These are phyloP conservation scores for Ogataea wickerhamii DNA, from an alignment of 805 yeast species.

Conservation along the genomic window DNA sequence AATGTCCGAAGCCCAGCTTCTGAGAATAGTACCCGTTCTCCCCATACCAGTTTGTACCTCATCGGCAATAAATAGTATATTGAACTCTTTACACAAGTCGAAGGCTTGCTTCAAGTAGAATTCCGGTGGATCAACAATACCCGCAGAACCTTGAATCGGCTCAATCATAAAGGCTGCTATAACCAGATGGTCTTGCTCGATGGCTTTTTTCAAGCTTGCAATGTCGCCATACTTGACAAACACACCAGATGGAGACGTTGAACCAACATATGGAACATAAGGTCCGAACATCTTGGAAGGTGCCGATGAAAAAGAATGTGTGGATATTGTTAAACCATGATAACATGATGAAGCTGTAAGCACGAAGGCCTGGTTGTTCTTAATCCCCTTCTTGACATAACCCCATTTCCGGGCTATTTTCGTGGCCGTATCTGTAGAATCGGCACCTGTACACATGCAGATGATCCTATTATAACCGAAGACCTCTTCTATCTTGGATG, in stretches of 20 bases:
- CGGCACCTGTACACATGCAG: conserved; percentile 28
- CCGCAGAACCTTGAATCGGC: conserved; percentile 31
- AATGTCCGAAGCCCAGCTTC: conserved; percentile 18
- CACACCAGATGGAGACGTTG: conserved; percentile 24
- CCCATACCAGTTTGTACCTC: conserved; percentile 31
- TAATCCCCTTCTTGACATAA: conserved; percentile 19
- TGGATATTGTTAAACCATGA: conserved; percentile 28
- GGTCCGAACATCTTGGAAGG: conserved; percentile 22
- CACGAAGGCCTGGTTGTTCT: conserved; percentile 18
- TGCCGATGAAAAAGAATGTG: conserved; percentile 22
- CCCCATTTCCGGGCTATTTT: conserved; percentile 31
- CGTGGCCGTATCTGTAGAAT: conserved; percentile 28
- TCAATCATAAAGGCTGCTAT: conserved; percentile 30
- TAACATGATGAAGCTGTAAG: conserved; percentile 25
- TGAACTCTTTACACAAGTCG: conserved; percentile 24
- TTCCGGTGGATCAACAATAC: conserved; percentile 26
- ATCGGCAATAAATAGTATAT: conserved; percentile 27
- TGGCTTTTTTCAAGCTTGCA: conserved; percentile 18
- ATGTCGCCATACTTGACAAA: conserved; percentile 22
- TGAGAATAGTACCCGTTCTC: conserved; percentile 24
- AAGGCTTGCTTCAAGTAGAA: conserved; percentile 22
- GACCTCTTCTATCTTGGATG: conserved; percentile 17
- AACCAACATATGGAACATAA: conserved; percentile 22
- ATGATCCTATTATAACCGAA: conserved; percentile 22
- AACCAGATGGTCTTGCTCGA: conserved; percentile 18